Evolutionary conservation across 345 rosid species (phyloP).

Genomic region (Heritiera littoralis): DNA sequence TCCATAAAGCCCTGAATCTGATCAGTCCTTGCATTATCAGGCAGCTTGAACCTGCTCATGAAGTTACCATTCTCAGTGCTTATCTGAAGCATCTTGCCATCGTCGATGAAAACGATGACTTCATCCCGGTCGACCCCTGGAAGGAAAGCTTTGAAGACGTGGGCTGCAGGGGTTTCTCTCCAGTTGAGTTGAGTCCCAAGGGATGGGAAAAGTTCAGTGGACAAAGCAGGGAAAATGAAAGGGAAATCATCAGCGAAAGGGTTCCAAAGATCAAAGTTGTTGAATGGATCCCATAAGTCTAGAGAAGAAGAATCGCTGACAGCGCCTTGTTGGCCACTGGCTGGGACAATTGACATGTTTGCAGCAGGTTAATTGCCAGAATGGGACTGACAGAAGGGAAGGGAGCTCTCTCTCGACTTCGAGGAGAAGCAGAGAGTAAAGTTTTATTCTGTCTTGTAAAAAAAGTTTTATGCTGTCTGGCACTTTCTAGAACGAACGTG

Average conservation of each 20-base stretch:
- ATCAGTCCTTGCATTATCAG: conserved; percentile 13
- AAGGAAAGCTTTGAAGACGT: conserved; percentile 19
- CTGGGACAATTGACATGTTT: conserved; percentile 18
- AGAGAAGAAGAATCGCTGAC: not conserved
- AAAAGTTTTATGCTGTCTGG: too few relatives aligned
- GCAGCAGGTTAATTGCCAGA: not conserved
- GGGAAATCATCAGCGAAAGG: not conserved
- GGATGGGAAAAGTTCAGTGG: not conserved
- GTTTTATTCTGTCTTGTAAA: not conserved
- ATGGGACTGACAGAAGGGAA: not conserved
- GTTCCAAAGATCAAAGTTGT: conserved; percentile 13
- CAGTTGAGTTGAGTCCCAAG: conserved; percentile 6
- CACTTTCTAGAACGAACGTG: not conserved
- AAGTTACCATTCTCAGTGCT: conserved; percentile 15
- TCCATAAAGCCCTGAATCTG: conserved; percentile 21
- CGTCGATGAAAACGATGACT: conserved; percentile 18
- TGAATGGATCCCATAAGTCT: conserved; percentile 12
- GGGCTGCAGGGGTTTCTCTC: conserved; percentile 19
- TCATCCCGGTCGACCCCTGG: conserved; percentile 14
- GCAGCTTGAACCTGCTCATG: conserved; percentile 23
- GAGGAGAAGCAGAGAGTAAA: not conserved
- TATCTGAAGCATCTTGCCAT: conserved; percentile 20
- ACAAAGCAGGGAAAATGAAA: not conserved
- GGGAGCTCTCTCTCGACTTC: too few relatives aligned
- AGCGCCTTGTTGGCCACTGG: not conserved